phyloP scores from a whole-genome alignment of 192 early-diverging fungal species.

The Funneliformis mosseae region DNA sequence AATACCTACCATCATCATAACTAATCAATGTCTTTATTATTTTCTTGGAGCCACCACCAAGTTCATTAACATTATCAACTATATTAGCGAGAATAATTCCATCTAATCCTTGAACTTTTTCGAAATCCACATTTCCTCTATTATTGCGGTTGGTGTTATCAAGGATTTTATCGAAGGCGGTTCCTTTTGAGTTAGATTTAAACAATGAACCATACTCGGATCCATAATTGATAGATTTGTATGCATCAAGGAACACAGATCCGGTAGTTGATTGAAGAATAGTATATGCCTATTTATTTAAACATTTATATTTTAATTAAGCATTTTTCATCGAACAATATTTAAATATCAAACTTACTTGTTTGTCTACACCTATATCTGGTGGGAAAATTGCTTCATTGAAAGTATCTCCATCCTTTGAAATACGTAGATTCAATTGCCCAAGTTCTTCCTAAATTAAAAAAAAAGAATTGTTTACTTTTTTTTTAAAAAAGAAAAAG shows the following conservation, averaged over 20 bases:
- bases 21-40: conserved; percentile 75
- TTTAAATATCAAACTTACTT: conserved; percentile 33
- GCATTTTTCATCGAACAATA: neutral
- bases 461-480: neutral
- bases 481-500: neutral
- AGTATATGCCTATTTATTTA: conserved; percentile 64
- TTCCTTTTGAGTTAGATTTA: conserved; percentile 87
- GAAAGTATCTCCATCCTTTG: conserved; percentile 75
- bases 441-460: conserved; percentile 42
- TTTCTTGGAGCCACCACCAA: conserved; percentile 65
- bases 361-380: conserved; percentile 65
- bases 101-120: conserved; percentile 83
- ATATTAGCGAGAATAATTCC: conserved; percentile 90
- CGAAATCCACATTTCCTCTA: conserved; percentile 82
- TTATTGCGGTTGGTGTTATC: conserved; percentile 80
- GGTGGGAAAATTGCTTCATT: conserved; percentile 84
- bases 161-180: conserved; percentile 74
- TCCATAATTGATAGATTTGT: conserved; percentile 51
- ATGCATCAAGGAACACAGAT: conserved; percentile 77
- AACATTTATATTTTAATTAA: neutral
- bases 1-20: conserved; percentile 78
- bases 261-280: conserved; percentile 83
- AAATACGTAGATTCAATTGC: conserved; percentile 68
- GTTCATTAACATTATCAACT: conserved; percentile 69
- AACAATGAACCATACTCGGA: conserved; percentile 76